A percentile compares a stretch with the other conserved stretches of the same genome.
phyloP scores from a whole-genome alignment of 345 rosid species.

The Hibiscus trionum region DNA sequence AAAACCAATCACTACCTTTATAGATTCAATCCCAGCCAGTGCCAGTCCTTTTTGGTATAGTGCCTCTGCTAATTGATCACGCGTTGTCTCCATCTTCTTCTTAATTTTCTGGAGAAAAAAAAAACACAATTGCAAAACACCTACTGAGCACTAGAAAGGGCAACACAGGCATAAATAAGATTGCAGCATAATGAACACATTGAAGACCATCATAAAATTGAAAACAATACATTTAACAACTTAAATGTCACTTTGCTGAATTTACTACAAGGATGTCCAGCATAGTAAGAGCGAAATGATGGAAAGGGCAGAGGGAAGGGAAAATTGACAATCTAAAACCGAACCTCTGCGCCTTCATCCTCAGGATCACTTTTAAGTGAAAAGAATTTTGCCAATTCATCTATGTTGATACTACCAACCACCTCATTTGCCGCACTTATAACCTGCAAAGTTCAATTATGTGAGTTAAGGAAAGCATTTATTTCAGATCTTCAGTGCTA shows the following conservation, averaged over 20 bases:
- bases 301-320: background rate
- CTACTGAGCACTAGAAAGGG: too few relatives aligned
- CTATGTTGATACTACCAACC: conserved; percentile 62
- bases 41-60: conserved; percentile 86
- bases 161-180: too few relatives aligned
- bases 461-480: background rate
- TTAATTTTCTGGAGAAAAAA: conserved; percentile 35
- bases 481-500: too few relatives aligned
- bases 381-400: conserved; percentile 66
- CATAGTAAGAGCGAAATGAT: background rate
- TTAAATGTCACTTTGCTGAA: background rate
- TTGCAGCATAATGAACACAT: too few relatives aligned
- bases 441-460: conserved; percentile 43
- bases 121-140: too few relatives aligned
- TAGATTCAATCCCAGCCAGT: conserved; percentile 48
- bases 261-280: background rate
- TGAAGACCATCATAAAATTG: too few relatives aligned
- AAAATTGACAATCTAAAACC: conserved; percentile 2
- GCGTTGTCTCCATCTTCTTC: conserved; percentile 73
- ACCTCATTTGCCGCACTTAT: conserved; percentile 71
- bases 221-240: background rate
- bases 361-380: conserved; percentile 73
- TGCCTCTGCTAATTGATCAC: conserved; percentile 82
- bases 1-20: conserved; percentile 35
- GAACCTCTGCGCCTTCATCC: conserved; percentile 87